These are phyloP conservation scores for Monosporozyma siamensis DNA, from an alignment of 805 yeast genomes.

Conservation along the genomic window DNA sequence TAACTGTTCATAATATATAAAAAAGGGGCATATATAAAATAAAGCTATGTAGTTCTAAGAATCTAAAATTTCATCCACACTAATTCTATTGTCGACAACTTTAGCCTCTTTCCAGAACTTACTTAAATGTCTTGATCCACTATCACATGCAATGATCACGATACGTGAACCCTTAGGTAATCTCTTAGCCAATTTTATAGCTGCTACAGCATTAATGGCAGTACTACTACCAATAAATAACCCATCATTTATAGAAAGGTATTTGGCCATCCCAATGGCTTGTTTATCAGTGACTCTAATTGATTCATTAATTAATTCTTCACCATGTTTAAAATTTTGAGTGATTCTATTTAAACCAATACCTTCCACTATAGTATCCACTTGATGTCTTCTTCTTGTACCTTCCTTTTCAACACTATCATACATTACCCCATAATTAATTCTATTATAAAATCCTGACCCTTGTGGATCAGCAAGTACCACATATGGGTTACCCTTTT, in stretches of 20 bases:
- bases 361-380: conserved; percentile 90
- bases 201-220: conserved; percentile 92
- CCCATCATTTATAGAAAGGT: conserved; percentile 73
- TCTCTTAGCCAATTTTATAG: conserved; percentile 47
- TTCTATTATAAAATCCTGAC: conserved; percentile 76
- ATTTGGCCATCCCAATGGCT: conserved; percentile 84
- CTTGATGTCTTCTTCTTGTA: conserved; percentile 88
- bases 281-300: conserved; percentile 70
- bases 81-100: conserved; percentile 24
- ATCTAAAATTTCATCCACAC: conserved; percentile 30
- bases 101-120: conserved; percentile 82
- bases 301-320: conserved; percentile 63
- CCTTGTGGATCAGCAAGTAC: conserved; percentile 95
- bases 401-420: conserved; percentile 86
- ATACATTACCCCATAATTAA: conserved; percentile 89
- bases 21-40: neutral
- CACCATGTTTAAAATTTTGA: conserved; percentile 66
- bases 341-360: conserved; percentile 87
- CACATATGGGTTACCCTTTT: conserved; percentile 36
- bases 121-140: conserved; percentile 82
- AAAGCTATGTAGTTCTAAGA: neutral
- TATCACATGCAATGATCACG: conserved; percentile 84
- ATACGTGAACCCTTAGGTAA: conserved; percentile 53
- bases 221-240: conserved; percentile 86
- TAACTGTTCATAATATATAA: neutral